Conservation (phyloP, 1,284 basidiomycete genomes). For the Salmacisia buchloeana region DNA sequence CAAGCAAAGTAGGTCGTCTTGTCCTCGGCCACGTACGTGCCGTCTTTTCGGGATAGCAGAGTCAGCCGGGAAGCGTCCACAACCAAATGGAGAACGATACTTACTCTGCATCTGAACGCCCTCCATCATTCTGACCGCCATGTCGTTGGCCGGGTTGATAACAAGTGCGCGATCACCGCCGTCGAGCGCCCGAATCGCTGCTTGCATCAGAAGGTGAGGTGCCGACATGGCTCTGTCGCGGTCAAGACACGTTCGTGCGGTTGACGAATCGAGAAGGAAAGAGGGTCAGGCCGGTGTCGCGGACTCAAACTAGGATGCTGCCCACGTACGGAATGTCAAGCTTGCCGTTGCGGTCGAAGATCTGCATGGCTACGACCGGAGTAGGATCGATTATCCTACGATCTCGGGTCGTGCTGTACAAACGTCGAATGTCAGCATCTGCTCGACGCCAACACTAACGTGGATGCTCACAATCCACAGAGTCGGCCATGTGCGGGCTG, state of each 20-base stretch:
- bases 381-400: background rate
- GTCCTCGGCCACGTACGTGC: background rate
- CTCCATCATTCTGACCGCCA: background rate
- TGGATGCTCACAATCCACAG: slow-evolving; percentile 18
- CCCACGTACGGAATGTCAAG: background rate
- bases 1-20: slow-evolving; percentile 2
- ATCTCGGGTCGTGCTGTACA: slow-evolving; percentile 9
- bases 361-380: background rate
- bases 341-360: slow-evolving; percentile 4
- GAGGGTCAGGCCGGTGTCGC: background rate
- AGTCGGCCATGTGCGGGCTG: slow-evolving; percentile 29
- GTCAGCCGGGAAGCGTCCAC: too few relatives aligned
- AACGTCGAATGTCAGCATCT: too few relatives aligned
- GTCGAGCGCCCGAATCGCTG: background rate
- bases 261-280: background rate
- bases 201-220: background rate
- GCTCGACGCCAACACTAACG: background rate
- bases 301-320: background rate
- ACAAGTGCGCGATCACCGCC: background rate
- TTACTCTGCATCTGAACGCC: slow-evolving; percentile 1
- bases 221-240: background rate
- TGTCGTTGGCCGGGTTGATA: slow-evolving; percentile 2
- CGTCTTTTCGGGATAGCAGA: too few relatives aligned
- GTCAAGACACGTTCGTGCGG: background rate
- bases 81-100: background rate